Evolutionary conservation across 2,329 filamentous ascomycete species (phyloP), one percentile per base, ranked within the genome.

Genomic region (Fusarium austroafricanum): DNA sequence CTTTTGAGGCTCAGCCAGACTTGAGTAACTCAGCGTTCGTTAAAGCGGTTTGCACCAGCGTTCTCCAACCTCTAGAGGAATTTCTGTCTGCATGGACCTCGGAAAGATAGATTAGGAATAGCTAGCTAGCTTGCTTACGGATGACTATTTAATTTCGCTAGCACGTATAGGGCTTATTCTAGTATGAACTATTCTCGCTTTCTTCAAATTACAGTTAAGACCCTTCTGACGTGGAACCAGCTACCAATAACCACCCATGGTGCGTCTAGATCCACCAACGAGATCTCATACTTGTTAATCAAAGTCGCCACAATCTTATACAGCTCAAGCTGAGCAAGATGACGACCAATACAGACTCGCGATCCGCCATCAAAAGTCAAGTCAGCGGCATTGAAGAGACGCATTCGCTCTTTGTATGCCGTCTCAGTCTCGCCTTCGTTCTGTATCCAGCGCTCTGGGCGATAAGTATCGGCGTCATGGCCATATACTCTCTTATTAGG

Each of bases 381-480:
- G 40, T 78, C 81, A 0, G 76, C 64, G 20, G 73, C 72, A 39
- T 80, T 80, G 74, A 79, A 80, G 10, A 67, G 59, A 17, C 72
- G 67, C 38, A 79, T 62, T 5, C 82, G 75, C 55, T 64, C 59
- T 58, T 77, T 55, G 50, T 75, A 83, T 5, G 60, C 74, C 7
- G 72, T 14, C 10, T 60, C 60, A 14, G 33, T 68, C 26, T 68
- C 67, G 2, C 28, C 31, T 5, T 65, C 40, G 1, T 21, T 21
- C 29, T 60, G 73, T 10, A 87, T 72, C 83, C 84, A 87, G 6
- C 85, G 76, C 51, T 84, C 83, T 0, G 84, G 83, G 2, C 77
- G 75, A 67, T 82, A 87, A 0, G 67, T 61, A 17, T 84, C 79
- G 0, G 80, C 79, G 60, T 86, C 82, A 0, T 75, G 69, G 1